Evolutionary conservation across 1,284 basidiomycete genomes (phyloP), one percentile per base, ranked within the genome.

Genomic region (Moesziomyces sp.): DNA sequence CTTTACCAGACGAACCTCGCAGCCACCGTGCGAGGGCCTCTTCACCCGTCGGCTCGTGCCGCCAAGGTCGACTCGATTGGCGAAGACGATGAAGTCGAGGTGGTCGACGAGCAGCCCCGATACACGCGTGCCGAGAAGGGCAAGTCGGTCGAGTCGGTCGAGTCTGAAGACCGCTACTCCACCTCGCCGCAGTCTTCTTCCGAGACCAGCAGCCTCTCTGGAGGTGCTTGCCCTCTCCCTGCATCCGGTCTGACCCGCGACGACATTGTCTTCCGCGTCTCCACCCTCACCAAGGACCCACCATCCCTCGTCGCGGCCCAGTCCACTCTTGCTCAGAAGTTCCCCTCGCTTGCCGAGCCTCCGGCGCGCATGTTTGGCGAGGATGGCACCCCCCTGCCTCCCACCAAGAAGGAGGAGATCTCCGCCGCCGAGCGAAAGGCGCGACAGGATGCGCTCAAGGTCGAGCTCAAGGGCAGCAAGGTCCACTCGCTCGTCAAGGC

Each of bases 351-450:
- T 10, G 51, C 47, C 33, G 72, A 74, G 44, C 63, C 72, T 43
- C 73, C 68, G 14, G 63, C 71, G 8, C 61, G 61, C 58, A 76
- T 76, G 74, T 73, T 72, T 45, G 74, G 68, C 43, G 74, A 76
- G 35, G 57, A 76, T 11, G 74, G 74, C 30, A 18, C 55, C 11
- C 69, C 74, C 1, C 59, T 76, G 14, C 74, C 65, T 18, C 74
- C 74, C 5, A 72, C 68, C 56, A 76, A 76, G 62, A 68, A 76
- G 64, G 60, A 76, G 45, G 74, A 76, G 49, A 73, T 67, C 35
- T 52, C 58, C 13, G 35, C 61, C 0, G 76, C 69, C 40, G 76
- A 78, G 50, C 58, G 70, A 30, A 47, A 47, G 28, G 69, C 69
- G 11, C 70, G 76, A 18, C 66, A 77, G 47, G 46, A 71, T 7